Conservation (phyloP, 2,329 filamentous ascomycete species). For the Zelopaecilomyces penicillatus region DNA sequence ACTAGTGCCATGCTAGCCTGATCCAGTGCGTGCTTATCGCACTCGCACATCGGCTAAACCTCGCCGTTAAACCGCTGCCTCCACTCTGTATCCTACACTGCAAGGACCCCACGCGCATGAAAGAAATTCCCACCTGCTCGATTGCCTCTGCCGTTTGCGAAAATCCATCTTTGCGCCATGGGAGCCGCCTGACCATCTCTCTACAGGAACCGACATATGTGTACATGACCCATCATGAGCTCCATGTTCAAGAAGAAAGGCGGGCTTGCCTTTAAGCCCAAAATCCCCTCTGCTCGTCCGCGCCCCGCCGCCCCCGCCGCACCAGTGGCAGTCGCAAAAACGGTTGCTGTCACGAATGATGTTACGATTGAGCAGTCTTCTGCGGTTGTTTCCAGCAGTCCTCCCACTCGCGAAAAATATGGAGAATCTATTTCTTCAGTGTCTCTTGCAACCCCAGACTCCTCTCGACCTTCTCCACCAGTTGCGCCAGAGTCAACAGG, state of each 20-base stretch:
- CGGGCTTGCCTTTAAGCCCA: conserved; percentile 60
- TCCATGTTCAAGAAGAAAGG: conserved; percentile 61
- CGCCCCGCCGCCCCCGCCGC: conserved; percentile 34
- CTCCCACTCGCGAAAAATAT: too few relatives aligned
- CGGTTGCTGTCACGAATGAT: neutral
- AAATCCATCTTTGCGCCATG: too few relatives aligned
- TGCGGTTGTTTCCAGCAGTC: too few relatives aligned
- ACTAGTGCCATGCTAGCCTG: conserved; percentile 26
- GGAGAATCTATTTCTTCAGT: too few relatives aligned
- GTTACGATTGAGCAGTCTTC: too few relatives aligned
- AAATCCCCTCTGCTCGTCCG: conserved; percentile 50
- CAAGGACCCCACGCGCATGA: neutral
- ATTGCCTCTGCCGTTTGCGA: too few relatives aligned
- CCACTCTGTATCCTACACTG: neutral
- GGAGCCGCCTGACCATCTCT: too few relatives aligned
- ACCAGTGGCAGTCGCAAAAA: conserved; percentile 7
- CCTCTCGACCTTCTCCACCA: too few relatives aligned
- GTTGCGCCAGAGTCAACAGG: too few relatives aligned
- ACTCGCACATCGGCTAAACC: conserved; percentile 25
- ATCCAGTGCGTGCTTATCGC: conserved; percentile 24
- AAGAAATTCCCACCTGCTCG: too few relatives aligned
- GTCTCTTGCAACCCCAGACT: too few relatives aligned
- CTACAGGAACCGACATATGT: neutral
- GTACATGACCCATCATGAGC: conserved; percentile 41
- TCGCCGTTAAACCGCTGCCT: conserved; percentile 13